A percentile compares a stretch with the other conserved stretches of the same genome.
Conservation (phyloP, 495 filamentous ascomycete species). For the Penicillium lividum region DNA sequence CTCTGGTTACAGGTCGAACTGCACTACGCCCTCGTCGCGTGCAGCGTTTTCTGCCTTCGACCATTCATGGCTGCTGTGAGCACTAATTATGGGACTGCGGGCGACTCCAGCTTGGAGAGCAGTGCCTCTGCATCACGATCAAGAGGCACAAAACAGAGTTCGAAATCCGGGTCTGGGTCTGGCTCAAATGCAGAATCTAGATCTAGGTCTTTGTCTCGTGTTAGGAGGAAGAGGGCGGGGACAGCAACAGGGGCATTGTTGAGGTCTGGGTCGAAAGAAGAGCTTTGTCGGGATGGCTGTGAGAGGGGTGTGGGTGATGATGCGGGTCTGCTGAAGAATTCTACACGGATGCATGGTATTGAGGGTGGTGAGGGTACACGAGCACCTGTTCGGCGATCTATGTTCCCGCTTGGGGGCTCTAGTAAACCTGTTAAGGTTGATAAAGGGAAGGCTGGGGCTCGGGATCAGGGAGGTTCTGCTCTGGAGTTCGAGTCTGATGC, state of each 20-base stretch:
- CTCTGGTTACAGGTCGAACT: conserved; percentile 49
- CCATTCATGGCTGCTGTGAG: conserved; percentile 54
- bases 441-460: conserved; percentile 3
- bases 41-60: conserved; percentile 50
- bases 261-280: conserved; percentile 16
- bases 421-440: neutral
- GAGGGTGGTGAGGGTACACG: neutral
- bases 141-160: conserved; percentile 19
- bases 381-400: conserved; percentile 16
- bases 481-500: conserved; percentile 8
- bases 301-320: neutral
- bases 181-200: conserved; percentile 15
- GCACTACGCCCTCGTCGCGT: conserved; percentile 49
- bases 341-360: neutral
- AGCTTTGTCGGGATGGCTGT: conserved; percentile 2
- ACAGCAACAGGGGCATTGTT: conserved; percentile 8
- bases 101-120: conserved; percentile 36
- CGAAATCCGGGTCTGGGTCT: conserved; percentile 20
- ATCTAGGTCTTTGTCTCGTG: conserved; percentile 15
- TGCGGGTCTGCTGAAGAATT: neutral
- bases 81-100: conserved; percentile 47
- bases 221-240: conserved; percentile 19
- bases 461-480: neutral
- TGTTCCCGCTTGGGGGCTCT: conserved; percentile 17
- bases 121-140: conserved; percentile 23